These are phyloP conservation scores for Cercis canadensis DNA, from an alignment of 306 rosid genomes.

Conservation along the genomic window DNA sequence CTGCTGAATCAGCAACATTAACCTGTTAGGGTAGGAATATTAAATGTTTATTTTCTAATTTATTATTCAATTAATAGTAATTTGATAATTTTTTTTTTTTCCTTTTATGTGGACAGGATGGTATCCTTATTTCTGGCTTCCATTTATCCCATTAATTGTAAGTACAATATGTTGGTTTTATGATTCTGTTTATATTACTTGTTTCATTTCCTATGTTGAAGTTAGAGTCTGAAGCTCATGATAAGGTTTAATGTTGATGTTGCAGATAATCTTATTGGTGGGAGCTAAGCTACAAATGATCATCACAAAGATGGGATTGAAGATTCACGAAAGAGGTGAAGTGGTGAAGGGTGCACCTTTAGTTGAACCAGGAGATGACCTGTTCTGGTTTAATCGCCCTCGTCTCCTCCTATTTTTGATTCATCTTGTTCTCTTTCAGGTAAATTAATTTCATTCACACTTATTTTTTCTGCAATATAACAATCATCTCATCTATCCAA, in stretches of 20 bases:
- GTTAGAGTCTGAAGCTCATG: background rate
- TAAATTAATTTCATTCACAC: constrained; percentile 5
- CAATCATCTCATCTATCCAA: background rate
- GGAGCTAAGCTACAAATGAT: constrained; percentile 80
- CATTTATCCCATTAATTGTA: constrained; percentile 77
- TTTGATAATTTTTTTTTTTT: background rate
- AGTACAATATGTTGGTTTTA: constrained; percentile 31
- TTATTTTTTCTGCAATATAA: constrained; percentile 1
- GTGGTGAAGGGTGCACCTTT: constrained; percentile 78
- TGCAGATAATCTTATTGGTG: constrained; percentile 72
- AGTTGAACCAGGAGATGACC: constrained; percentile 75
- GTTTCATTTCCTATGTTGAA: background rate
- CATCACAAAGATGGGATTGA: constrained; percentile 74
- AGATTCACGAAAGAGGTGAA: constrained; percentile 69
- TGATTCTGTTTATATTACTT: too few relatives aligned
- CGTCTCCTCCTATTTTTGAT: constrained; percentile 63
- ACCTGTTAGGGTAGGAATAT: background rate
- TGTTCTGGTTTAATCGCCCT: constrained; percentile 84
- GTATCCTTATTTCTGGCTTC: constrained; percentile 78
- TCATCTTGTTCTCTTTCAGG: constrained; percentile 85
- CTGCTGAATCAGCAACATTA: background rate
- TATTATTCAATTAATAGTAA: background rate
- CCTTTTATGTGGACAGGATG: constrained; percentile 57
- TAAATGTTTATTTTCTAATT: background rate
- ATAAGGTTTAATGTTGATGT: constrained; percentile 20